Conservation (phyloP, 2,329 filamentous ascomycete species). For the Xylaria sp. region DNA sequence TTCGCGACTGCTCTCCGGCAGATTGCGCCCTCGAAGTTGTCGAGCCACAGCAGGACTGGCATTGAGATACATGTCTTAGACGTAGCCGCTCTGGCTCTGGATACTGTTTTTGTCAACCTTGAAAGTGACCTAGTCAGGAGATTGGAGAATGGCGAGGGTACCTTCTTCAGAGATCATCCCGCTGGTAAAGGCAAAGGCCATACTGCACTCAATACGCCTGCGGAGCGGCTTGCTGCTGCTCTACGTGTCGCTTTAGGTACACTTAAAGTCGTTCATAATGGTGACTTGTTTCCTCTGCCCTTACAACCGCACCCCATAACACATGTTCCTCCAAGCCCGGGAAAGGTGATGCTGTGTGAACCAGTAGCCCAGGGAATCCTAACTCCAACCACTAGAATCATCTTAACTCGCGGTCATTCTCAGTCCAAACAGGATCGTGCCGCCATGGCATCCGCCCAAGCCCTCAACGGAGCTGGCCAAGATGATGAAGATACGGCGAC, state of each 20-base stretch:
- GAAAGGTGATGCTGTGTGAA: constrained; percentile 91
- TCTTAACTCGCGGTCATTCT: constrained; percentile 74
- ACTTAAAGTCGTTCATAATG: constrained; percentile 81
- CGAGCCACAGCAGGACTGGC: constrained; percentile 75
- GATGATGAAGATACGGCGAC: constrained; percentile 86
- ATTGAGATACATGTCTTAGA: constrained; percentile 88
- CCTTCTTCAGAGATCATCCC: constrained; percentile 76
- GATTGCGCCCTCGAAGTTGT: constrained; percentile 78
- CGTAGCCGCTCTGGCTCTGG: constrained; percentile 80
- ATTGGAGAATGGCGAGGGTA: constrained; percentile 83
- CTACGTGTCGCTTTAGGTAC: constrained; percentile 79
- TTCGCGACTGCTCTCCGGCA: constrained; percentile 80
- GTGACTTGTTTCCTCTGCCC: constrained; percentile 81
- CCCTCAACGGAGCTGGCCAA: constrained; percentile 67
- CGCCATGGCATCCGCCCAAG: constrained; percentile 59
- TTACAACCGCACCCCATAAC: constrained; percentile 87
- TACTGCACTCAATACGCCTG: constrained; percentile 51
- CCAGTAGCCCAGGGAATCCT: constrained; percentile 90
- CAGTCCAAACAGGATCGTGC: constrained; percentile 64
- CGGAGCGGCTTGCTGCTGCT: constrained; percentile 70
- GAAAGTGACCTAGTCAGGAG: constrained; percentile 83
- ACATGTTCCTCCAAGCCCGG: constrained; percentile 83
- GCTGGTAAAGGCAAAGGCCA: constrained; percentile 48
- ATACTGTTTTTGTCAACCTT: constrained; percentile 86
- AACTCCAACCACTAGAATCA: constrained; percentile 80